Base-by-base conservation (phyloP, 148 eudicot species). In the Camellia japonica region DNA sequence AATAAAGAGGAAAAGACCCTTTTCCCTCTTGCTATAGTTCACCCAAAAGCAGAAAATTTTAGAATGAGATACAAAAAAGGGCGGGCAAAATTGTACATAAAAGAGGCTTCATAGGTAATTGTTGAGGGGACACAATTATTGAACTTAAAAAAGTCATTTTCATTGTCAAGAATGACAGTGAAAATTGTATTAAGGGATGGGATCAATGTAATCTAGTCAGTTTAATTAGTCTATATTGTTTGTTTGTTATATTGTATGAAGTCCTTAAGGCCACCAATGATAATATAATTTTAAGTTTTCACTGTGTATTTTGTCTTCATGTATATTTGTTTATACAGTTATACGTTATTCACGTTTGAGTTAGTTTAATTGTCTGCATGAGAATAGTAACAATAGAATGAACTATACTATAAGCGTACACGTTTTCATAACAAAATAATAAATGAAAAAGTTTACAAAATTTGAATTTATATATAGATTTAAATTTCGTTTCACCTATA, bases 1-100 rank as follows among this genome's bases (percentile, higher is more conserved):
- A 30, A 30, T 30, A 30, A 30, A 30, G 38, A 30, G 38, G 38
- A 30, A 30, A 30, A 30, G 38, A 30, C 38, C 1, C 38, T 30
- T 30, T 30, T 1, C 38, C 1, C 38, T 30, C 38, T 30, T 30
- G 38, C 38, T 30, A 30, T 30, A 30, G 38, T 30, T 30, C 1
- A 30, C 38, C 38, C 41, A 16, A 38, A 41, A 67, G 6, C 13
- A 13, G 15, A 15, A 16, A 42, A 68, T 68, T 15, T 42, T 68
- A 15, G 18, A 60, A 78, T 43, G 38, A 44, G 14, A 68, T 67
- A 51, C 80, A 47, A 60, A 16, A 16, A 69, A 59, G 56, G 75
- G 74, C 73, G 75, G 72, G 61, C 41, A 59, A 83, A 79, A 64
- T 49, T 86, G 88, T 86, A 83, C 42, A 86, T 81, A 82, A 73